Conservation (phyloP, 1,139 yeast species). For the Geotrichum siamense region DNA sequence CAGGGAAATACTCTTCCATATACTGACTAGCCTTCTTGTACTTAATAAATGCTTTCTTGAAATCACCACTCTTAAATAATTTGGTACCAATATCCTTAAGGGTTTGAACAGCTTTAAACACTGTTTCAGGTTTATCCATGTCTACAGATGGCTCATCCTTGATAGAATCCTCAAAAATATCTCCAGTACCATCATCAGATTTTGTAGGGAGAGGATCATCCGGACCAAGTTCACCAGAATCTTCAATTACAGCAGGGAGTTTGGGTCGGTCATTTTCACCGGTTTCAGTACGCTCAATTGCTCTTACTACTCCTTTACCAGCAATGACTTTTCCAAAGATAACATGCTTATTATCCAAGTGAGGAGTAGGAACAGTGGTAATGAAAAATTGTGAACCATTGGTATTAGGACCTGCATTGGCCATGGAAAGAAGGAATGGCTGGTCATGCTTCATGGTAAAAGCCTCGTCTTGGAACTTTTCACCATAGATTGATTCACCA, state of each 20-base stretch:
- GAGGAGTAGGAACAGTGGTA: slow-evolving; percentile 74
- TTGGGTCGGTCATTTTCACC: slow-evolving; percentile 51
- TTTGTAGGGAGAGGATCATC: slow-evolving; percentile 39
- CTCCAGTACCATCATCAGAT: slow-evolving; percentile 76
- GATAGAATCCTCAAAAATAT: slow-evolving; percentile 66
- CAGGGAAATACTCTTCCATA: slow-evolving; percentile 65
- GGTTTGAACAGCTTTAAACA: slow-evolving; percentile 55
- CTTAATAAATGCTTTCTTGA: slow-evolving; percentile 49
- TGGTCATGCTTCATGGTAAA: slow-evolving; percentile 67
- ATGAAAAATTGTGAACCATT: slow-evolving; percentile 95
- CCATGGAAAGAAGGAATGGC: slow-evolving; percentile 91
- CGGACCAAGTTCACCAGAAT: slow-evolving; percentile 67
- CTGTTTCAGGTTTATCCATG: slow-evolving; percentile 51
- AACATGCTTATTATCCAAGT: slow-evolving; percentile 89
- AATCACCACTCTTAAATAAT: slow-evolving; percentile 50
- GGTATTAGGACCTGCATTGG: slow-evolving; percentile 91
- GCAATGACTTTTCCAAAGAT: slow-evolving; percentile 85
- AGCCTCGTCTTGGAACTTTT: slow-evolving; percentile 89
- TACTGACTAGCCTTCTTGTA: slow-evolving; percentile 65
- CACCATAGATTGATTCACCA: slow-evolving; percentile 93
- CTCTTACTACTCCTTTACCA: slow-evolving; percentile 76
- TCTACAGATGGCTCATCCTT: slow-evolving; percentile 69
- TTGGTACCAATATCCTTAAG: slow-evolving; percentile 76
- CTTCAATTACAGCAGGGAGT: slow-evolving; percentile 60
- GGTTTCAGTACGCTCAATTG: slow-evolving; percentile 64